Evolutionary conservation across 768 basidiomycete species (phyloP), one percentile per base, ranked within the genome.

Genomic region (Boletus rubescentipes): DNA sequence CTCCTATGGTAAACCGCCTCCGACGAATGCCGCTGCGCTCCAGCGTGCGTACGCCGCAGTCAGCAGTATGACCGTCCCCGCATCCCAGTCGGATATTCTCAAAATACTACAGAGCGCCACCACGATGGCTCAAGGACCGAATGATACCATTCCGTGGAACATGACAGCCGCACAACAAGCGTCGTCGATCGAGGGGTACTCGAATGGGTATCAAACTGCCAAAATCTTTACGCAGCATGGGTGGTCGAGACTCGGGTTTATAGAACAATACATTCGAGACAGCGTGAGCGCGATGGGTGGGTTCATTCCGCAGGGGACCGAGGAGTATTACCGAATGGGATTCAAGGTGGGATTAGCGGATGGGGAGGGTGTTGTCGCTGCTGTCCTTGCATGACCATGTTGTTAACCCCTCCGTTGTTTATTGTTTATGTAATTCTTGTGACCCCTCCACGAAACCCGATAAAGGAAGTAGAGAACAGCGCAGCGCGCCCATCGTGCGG

Each of bases 221-320:
- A 78, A 75, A 60, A 69, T 76, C 10, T 88, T 89, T 65, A 82
- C 81, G 2, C 61, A 67, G 9, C 67, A 75, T 41, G 73, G 73
- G 20, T 71, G 72, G 64, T 80, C 79, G 29, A 79, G 72, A 55
- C 72, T 87, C 1, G 87, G 86, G 0, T 89, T 87, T 63, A 67
- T 68, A 16, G 80, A 76, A 7, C 86, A 89, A 59, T 86, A 79
- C 61, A 75, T 87, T n/a, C 53, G 31, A 16, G 84, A 87, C 55
- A 76, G 73, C 35, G 51, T 72, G 40, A 61, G 61, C 6, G 68
- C 40, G 5, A 55, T 61, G 42, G 43, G 59, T 4, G 56, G 51
- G 18, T 31, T 31, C 9, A 12, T 65, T 18, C 11, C 36, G 2
- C 39, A 38, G n/a, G 62, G 53, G 7, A 58, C 59, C 0, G 58